Percentiles rank a stretch among this genome's conserved stretches.
Conservation (phyloP, 306 rosid species). For the Vigna mungo region DNA sequence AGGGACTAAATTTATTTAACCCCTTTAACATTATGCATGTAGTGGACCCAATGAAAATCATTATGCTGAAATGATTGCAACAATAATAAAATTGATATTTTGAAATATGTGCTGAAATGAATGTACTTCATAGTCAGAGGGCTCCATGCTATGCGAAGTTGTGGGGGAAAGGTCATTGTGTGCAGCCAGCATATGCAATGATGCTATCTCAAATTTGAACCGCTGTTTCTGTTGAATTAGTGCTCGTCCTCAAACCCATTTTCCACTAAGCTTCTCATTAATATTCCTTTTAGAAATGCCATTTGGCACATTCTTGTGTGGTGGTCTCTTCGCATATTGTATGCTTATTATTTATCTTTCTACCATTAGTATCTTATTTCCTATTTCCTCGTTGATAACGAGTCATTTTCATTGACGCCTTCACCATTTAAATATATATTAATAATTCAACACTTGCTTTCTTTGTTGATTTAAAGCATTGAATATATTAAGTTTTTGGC, state of each 20-base stretch:
- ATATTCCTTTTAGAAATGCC: not conserved
- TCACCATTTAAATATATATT: not conserved
- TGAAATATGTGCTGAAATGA: not conserved
- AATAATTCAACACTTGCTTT: not conserved
- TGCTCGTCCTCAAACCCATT: too few relatives aligned
- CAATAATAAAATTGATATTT: slow-evolving; percentile 3
- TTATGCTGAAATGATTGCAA: not conserved
- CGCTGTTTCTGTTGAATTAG: too few relatives aligned
- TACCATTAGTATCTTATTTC: not conserved
- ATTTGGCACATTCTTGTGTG: not conserved
- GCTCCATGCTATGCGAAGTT: not conserved
- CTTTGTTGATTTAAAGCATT: not conserved
- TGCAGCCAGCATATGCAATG: too few relatives aligned
- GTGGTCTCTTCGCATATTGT: not conserved
- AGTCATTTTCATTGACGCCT: slow-evolving; percentile 18
- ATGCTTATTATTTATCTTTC: not conserved
- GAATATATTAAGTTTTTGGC: not conserved
- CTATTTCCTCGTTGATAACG: not conserved
- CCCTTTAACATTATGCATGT: slow-evolving; percentile 2
- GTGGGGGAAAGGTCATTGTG: too few relatives aligned
- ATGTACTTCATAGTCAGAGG: not conserved
- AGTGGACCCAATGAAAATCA: slow-evolving; percentile 22
- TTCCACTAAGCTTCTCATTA: not conserved
- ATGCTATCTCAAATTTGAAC: too few relatives aligned
- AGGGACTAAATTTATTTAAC: too few relatives aligned